Base-by-base conservation (phyloP, 1,284 basidiomycete genomes). In the Marasmius fiardii region DNA sequence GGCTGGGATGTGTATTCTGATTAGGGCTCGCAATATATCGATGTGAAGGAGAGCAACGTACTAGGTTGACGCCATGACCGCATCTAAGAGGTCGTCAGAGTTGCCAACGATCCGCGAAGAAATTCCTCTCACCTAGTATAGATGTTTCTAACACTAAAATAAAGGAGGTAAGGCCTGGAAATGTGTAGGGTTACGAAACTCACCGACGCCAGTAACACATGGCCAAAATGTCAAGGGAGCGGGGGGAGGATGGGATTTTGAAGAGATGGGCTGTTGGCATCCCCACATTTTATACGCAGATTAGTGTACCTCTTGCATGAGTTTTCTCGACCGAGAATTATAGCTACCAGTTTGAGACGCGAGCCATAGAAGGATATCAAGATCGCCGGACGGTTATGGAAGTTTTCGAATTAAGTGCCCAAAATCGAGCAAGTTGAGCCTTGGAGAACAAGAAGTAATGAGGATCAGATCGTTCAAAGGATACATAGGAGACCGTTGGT, bases 51-150 rank as follows among this genome's bases (percentile, higher is more conserved):
- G 53, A 24, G 34, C 41, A 57, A 68, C 81, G 61, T 60, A 86
- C 85, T 65, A 82, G 60, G 56, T 69, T 80, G 48, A 82, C 66
- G 21, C 73, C 79, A 65, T 88, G 86, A 43, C 80, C 79, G 65
- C 85, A 88, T 61, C 85, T 86, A 51, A 52, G 26, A 18, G 34
- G 43, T 24, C 18, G 52, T 61, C 43, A 57, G 56, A 47, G 39
- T 54, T 12, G 31, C 26, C 43, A 44, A 50, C 33, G 43, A 26
- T 26, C 12, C 51, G 37, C 20, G 51, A 50, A 20, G 43, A 23
- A 34, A 56, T 4, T 10, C 28, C 16, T 61, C 74, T 67, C 64
- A 80, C 80, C 56, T 65, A 64, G 64, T 77, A 62, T 81, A 82
- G 39, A 76, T 67, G 63, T 83, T 81, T 53, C 74, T 73, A 52